Conservation (phyloP, 768 basidiomycete species). For the Boletus rufocinnamomeus region DNA sequence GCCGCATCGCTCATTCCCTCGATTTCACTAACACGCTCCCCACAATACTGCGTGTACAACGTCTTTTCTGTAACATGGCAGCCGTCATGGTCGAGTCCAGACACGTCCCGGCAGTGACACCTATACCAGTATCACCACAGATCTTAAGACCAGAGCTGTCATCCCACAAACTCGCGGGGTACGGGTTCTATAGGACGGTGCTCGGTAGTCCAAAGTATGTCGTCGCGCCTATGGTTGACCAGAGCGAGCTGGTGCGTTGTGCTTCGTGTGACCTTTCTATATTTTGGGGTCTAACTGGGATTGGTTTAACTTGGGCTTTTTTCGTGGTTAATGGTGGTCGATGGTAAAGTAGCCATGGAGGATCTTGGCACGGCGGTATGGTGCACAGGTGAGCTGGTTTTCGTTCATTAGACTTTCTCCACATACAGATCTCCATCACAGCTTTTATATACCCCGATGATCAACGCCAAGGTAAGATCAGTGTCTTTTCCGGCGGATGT, state of each 20-base stretch:
- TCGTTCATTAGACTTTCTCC: neutral
- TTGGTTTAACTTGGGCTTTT: neutral
- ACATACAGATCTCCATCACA: conserved; percentile 31
- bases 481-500: neutral
- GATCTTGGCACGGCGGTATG: conserved; percentile 76
- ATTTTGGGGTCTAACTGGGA: no score
- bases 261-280: neutral
- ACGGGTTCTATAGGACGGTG: conserved; percentile 79
- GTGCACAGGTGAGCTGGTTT: conserved; percentile 59
- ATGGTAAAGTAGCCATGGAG: conserved; percentile 78
- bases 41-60: conserved; percentile 1
- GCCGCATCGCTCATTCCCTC: neutral
- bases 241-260: conserved; percentile 84
- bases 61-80: conserved; percentile 9
- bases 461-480: conserved; percentile 76
- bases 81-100: neutral
- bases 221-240: conserved; percentile 98
- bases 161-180: conserved; percentile 60
- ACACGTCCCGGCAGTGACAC: neutral
- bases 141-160: neutral
- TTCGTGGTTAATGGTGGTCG: neutral
- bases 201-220: conserved; percentile 86
- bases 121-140: neutral
- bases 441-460: conserved; percentile 98
- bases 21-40: neutral